Evolutionary conservation across 768 basidiomycete genomes (phyloP).

Genomic region (Lenzites betulinus): DNA sequence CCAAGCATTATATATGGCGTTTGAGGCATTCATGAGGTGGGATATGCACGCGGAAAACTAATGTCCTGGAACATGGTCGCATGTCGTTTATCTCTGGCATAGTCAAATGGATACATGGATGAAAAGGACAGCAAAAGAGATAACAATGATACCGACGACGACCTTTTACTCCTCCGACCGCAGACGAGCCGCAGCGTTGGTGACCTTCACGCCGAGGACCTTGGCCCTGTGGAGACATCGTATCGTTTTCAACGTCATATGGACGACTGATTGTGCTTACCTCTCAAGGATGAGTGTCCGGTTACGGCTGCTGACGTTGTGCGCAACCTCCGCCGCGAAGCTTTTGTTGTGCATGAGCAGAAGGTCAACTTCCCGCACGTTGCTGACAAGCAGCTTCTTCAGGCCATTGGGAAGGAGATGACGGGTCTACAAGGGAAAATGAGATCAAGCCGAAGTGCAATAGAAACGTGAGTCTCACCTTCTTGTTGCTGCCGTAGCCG

Average conservation of each 20-base stretch:
- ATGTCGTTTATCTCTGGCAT: slow-evolving; percentile 52
- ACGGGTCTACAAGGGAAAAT: slow-evolving; percentile 67
- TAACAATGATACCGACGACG: slow-evolving; percentile 31
- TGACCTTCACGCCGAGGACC: slow-evolving; percentile 88
- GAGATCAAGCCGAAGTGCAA: background rate
- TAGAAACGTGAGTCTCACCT: slow-evolving; percentile 33
- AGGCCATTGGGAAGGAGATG: slow-evolving; percentile 95
- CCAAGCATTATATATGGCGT: too few species aligned
- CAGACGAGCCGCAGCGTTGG: slow-evolving; percentile 89
- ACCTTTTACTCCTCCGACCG: slow-evolving; percentile 84
- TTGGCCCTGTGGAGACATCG: slow-evolving; percentile 58
- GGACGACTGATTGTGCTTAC: slow-evolving; percentile 37
- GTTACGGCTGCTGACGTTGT: slow-evolving; percentile 95
- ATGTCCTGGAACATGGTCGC: slow-evolving; percentile 47
- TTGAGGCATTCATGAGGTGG: too few species aligned
- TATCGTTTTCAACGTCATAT: background rate
- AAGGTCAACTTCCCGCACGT: slow-evolving; percentile 90
- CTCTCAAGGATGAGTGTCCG: slow-evolving; percentile 88
- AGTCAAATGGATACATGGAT: slow-evolving; percentile 54
- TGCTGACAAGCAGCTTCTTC: slow-evolving; percentile 95
- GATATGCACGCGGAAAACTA: background rate
- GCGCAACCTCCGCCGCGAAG: slow-evolving; percentile 95
- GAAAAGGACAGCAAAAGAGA: slow-evolving; percentile 39
- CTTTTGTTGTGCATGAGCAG: slow-evolving; percentile 98
- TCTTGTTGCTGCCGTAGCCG: slow-evolving; percentile 91